Evolutionary conservation across 805 yeast genomes (phyloP).

Genomic region (Lachancea sp.): DNA sequence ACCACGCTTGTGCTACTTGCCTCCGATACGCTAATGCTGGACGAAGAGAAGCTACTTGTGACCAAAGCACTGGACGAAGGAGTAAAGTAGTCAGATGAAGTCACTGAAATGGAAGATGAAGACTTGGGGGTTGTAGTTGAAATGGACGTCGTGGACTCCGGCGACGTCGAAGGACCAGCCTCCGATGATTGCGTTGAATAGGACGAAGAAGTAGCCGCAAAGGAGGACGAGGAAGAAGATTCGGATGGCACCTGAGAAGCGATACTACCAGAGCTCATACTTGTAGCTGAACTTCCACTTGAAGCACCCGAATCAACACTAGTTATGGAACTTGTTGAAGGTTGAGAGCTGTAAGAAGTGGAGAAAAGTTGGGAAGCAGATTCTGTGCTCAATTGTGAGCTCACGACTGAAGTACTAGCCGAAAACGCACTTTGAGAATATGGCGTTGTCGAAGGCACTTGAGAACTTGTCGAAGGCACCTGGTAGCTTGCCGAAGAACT

Average conservation of each 20-base stretch:
- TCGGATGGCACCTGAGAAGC: not conserved
- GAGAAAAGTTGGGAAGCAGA: not conserved
- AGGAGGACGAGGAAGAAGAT: not conserved
- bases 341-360: not conserved
- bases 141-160: not conserved
- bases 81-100: not conserved
- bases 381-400: not conserved
- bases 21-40: not conserved
- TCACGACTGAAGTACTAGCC: not conserved
- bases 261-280: not conserved
- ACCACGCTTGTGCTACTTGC: not conserved
- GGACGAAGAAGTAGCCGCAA: conserved; percentile 4
- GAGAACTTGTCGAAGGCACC: not conserved
- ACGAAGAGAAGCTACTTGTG: not conserved
- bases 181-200: not conserved
- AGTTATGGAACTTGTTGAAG: not conserved
- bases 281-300: not conserved
- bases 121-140: not conserved
- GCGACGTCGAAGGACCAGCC: not conserved
- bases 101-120: not conserved
- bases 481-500: not conserved
- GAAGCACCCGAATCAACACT: not conserved
- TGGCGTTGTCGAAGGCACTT: not conserved
- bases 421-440: not conserved
- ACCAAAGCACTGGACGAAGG: not conserved